Percentiles rank a stretch among this genome's conserved stretches.
Conservation (phyloP, 768 basidiomycete species). For the Baorangia bicolor region DNA sequence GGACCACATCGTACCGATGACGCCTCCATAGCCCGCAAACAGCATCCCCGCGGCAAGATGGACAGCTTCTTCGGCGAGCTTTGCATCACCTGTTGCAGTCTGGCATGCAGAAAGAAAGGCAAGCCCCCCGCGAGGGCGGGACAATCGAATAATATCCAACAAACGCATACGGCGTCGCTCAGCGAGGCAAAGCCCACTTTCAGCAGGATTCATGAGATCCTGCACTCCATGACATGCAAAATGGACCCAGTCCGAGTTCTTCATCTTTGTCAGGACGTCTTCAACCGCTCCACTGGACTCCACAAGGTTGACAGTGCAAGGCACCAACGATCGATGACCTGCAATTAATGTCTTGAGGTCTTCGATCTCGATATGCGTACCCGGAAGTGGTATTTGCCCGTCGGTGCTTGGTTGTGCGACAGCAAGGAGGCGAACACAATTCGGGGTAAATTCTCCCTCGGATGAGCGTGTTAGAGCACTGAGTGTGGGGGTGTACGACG, state of each 20-base stretch:
- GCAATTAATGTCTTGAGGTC: conserved; percentile 6
- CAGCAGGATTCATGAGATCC: conserved; percentile 15
- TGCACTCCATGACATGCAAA: conserved; percentile 33
- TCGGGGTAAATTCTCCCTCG: not conserved
- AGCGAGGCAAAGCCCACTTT: conserved; percentile 20
- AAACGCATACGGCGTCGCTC: too few species aligned
- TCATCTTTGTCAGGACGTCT: not conserved
- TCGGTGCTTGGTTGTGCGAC: conserved; percentile 11
- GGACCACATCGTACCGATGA: too few species aligned
- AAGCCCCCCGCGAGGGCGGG: too few species aligned
- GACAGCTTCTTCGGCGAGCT: too few species aligned
- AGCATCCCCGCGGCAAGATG: too few species aligned
- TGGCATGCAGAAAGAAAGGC: too few species aligned
- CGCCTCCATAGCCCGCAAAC: too few species aligned
- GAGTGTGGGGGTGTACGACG: conserved; percentile 31
- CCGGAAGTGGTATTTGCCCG: not conserved
- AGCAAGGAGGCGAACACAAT: conserved; percentile 1
- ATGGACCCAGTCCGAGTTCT: conserved; percentile 18
- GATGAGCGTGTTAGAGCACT: conserved; percentile 7
- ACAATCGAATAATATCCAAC: too few species aligned
- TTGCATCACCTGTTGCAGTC: too few species aligned
- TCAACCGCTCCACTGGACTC: not conserved
- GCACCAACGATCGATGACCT: not conserved
- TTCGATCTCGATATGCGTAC: conserved; percentile 18
- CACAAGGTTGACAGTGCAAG: not conserved